Base-by-base conservation (phyloP, 2,329 filamentous ascomycete genomes). In the Fusarium penzigii region DNA sequence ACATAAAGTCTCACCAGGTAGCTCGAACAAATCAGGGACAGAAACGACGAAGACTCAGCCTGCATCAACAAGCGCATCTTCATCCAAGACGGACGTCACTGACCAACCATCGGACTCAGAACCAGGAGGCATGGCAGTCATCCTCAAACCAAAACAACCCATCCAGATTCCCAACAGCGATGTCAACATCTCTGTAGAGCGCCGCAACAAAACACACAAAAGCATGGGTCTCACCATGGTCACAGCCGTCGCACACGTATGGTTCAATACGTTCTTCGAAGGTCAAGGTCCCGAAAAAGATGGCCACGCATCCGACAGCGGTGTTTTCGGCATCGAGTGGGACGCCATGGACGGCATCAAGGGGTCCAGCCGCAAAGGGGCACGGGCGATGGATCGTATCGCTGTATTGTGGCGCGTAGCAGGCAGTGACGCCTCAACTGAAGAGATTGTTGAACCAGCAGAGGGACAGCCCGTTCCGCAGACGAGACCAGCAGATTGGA, bases 251-350 rank as follows among this genome's bases (percentile, higher is more conserved):
- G 92, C 92, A 0, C 93, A 97, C 65, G 90, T 96, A 14, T 99
- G 94, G 94, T 96, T 97, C 78, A 99, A 99, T 66, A 79, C 86
- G 2, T 97, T 86, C 72, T 97, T 97, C 64, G 94, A 97, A 73
- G 92, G 92, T 42, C 76, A 83, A 17, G 88, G 89, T 0, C 86
- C 88, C 0, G 88, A 92, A 65, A 78, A 85, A 40, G 71, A 75
- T 29, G 90, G 89, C 20, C 74, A 78, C 14, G 78, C 90, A 0
- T 80, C 88, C 44, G 80, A 86, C 41, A 89, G 81, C 10, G 93
- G 82, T 11, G 75, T 84, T 3, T 85, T 85, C 45, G 72, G 75
- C 52, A 80, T 85, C 29, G 78, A 79, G 1, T 85, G 82, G 82
- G 81, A 84, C 39, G 77, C 78, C 48, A 89, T 99, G 84, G 94